Evolutionary conservation across 2,329 filamentous ascomycete genomes (phyloP).

Genomic region (Penicillium sp.): DNA sequence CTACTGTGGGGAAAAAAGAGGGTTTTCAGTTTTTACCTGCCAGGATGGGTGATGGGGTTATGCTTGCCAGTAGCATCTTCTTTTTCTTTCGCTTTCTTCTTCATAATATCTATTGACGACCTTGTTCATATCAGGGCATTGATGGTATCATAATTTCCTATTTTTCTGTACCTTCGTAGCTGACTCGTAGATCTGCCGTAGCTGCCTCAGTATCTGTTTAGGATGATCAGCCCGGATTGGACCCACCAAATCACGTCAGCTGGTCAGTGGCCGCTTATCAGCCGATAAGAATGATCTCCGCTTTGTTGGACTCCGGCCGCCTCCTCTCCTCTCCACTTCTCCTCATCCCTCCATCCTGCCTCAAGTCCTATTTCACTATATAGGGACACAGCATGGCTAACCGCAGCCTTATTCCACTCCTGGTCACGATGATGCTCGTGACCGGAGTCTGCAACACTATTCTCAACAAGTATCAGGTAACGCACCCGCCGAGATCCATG

Average conservation of each 20-base stretch:
- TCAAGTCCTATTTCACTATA: slow-evolving; percentile 2
- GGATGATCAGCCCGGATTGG: neutral
- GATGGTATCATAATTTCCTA: neutral
- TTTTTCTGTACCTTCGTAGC: neutral
- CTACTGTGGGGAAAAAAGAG: slow-evolving; percentile 19
- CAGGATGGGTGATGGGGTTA: slow-evolving; percentile 4
- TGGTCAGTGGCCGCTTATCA: slow-evolving; percentile 13
- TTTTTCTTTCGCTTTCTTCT: neutral
- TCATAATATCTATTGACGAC: neutral
- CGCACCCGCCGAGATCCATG: slow-evolving; percentile 25
- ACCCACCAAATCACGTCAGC: slow-evolving; percentile 17
- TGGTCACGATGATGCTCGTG: slow-evolving; percentile 94
- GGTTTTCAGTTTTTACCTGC: slow-evolving; percentile 12
- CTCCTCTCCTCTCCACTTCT: slow-evolving; percentile 9
- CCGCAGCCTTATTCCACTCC: slow-evolving; percentile 73
- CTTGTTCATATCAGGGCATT: slow-evolving; percentile 5
- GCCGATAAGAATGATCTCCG: slow-evolving; percentile 20
- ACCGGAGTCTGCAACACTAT: slow-evolving; percentile 97
- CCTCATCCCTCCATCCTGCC: neutral
- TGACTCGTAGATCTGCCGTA: neutral
- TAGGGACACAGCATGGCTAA: slow-evolving; percentile 63
- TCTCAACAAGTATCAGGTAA: slow-evolving; percentile 92
- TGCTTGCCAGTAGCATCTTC: neutral
- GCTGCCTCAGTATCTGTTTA: neutral
- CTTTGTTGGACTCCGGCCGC: slow-evolving; percentile 15